phyloP scores from a whole-genome alignment of 2,329 filamentous ascomycete species.

The Ophiostoma himal-ulmi region DNA sequence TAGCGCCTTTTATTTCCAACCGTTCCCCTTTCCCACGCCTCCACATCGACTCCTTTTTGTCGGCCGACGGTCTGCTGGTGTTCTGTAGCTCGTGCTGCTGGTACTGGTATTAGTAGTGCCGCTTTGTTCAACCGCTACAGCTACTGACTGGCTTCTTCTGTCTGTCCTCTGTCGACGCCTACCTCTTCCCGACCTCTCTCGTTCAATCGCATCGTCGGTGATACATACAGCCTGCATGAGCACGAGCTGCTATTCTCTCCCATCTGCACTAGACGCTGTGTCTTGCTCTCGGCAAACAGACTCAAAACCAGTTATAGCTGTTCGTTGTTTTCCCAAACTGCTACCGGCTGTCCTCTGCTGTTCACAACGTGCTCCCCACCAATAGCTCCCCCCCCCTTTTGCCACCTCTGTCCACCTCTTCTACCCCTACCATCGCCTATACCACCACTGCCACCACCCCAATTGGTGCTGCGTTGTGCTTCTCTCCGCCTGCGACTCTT shows the following conservation, averaged over 20 bases:
- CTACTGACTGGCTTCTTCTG: neutral
- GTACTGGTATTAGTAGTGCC: neutral
- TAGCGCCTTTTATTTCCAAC: constrained; percentile 25
- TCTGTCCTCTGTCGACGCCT: neutral
- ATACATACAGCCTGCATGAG: neutral
- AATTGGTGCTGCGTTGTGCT: constrained; percentile 17
- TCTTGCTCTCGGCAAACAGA: neutral
- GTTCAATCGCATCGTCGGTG: neutral
- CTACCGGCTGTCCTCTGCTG: neutral
- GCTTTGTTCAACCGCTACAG: neutral
- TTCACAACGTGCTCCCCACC: constrained; percentile 9
- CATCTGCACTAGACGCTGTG: neutral
- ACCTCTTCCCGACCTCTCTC: neutral
- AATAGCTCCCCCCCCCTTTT: constrained; percentile 12
- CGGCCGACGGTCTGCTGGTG: constrained; percentile 1
- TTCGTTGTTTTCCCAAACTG: neutral
- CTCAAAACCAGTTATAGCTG: neutral
- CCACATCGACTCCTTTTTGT: constrained; percentile 25
- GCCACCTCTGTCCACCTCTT: neutral
- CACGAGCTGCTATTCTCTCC: neutral
- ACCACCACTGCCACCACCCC: neutral
- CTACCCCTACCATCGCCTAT: neutral
- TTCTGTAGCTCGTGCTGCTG: neutral
- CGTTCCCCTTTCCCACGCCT: constrained; percentile 25
- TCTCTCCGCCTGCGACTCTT: constrained; percentile 25